Percentiles rank a stretch among this genome's conserved stretches.
Conservation (phyloP, 768 basidiomycete genomes). For the Tulasnella sp. region DNA sequence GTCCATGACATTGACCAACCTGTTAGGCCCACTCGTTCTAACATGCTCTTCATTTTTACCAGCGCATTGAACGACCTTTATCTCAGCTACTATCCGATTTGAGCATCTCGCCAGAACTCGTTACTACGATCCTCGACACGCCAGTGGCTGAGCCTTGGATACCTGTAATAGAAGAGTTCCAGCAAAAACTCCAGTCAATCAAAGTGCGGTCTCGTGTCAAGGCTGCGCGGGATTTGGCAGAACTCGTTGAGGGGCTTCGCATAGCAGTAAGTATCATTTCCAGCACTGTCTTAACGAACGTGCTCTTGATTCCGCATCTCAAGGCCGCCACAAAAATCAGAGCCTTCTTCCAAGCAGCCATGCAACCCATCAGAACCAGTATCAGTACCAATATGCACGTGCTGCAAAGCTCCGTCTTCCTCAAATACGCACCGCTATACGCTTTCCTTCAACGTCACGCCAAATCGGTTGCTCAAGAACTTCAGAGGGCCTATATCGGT, state of each 20-base stretch:
- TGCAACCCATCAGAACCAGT: conserved; percentile 79
- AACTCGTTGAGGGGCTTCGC: conserved; percentile 83
- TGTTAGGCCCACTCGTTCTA: neutral
- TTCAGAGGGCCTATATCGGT: conserved; percentile 83
- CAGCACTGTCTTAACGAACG: neutral
- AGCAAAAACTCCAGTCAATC: conserved; percentile 67
- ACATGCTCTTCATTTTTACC: conserved; percentile 14
- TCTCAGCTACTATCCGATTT: conserved; percentile 79
- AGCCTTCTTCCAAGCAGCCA: conserved; percentile 77
- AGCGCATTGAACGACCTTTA: conserved; percentile 90
- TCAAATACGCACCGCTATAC: conserved; percentile 82
- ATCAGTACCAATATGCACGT: conserved; percentile 93
- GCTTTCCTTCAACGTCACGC: conserved; percentile 85
- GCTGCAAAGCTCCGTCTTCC: conserved; percentile 81
- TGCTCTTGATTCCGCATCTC: neutral
- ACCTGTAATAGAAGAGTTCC: conserved; percentile 75
- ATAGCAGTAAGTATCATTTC: conserved; percentile 68
- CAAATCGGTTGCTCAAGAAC: conserved; percentile 76
- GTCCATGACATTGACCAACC: conserved; percentile 36
- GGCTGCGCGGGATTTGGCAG: conserved; percentile 79
- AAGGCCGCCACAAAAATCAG: conserved; percentile 91
- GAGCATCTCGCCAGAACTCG: conserved; percentile 77
- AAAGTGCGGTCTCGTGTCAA: conserved; percentile 80
- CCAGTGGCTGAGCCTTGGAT: conserved; percentile 91
- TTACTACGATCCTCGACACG: conserved; percentile 78